Base-by-base conservation (phyloP, 768 basidiomycete genomes). In the Hypholoma fasciculare region DNA sequence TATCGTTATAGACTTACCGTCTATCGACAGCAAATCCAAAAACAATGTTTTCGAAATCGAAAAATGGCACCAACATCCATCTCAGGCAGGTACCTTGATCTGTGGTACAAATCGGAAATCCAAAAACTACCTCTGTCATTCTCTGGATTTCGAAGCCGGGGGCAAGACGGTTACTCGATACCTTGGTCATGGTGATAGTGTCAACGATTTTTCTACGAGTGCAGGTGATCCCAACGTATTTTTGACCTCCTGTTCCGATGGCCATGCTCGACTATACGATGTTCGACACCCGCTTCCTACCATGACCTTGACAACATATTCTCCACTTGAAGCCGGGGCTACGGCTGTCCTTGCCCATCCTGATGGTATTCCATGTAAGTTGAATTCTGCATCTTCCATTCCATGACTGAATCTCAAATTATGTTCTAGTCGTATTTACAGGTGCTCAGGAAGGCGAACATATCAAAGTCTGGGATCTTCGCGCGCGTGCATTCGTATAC, bases 381-480 rank as follows among this genome's bases (percentile, higher is more conserved):
- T 3, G 14, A 27, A 23, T 47, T 19, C 14, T 8, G 1, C 13
- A 36, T 46, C 9, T 34, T 9, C 56, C 30, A 38, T 46, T 47
- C 38, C n/a, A 38, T 49, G 30, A 34, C 9, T 7, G 6, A 7
- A 14, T 49, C 48, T 55, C 38, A 2, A 46, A 17, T n/a, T 17
- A 3, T 20, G 3, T 20, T 51, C 6, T 30, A 74, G 68, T 64
- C 12, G 50, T 72, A 1, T 76, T 79, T 58, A 69, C 74, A 0
- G 75, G 72, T 1, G 57, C 67, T 3, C 59, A 57, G 20, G 47
- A 49, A 2, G 61, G 63, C 4, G 70, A 80, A 54, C 60, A 68
- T 8, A 71, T 81, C 62, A 72, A 72, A 42, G n/a, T 78, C 34
- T 80, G 78, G 78, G 78, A 82, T 54, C 51, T 78, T 12, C 75